Percentiles rank a stretch among this genome's conserved stretches.
These are phyloP conservation scores for Talaromyces sp. DNA, from an alignment of 2,329 filamentous ascomycete genomes.

Conservation along the genomic window DNA sequence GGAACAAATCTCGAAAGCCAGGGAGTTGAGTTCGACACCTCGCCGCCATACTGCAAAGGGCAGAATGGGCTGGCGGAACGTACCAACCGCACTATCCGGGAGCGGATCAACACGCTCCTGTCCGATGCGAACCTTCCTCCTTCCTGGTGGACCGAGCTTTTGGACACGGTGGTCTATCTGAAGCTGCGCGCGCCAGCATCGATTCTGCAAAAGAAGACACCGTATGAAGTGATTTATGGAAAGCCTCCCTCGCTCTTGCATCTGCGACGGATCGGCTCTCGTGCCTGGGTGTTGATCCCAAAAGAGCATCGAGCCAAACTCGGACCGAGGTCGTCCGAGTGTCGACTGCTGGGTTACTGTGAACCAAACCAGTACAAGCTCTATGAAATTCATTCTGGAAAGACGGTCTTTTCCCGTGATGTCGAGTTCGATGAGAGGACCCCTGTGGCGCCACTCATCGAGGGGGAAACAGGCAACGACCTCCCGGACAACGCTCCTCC, in stretches of 20 bases:
- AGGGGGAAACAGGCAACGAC: slow-evolving; percentile 6
- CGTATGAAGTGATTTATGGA: not conserved
- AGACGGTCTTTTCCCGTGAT: slow-evolving; percentile 3
- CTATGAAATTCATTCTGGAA: slow-evolving; percentile 3
- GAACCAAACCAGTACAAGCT: slow-evolving; percentile 4
- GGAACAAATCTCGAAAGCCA: not conserved
- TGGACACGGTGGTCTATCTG: slow-evolving; percentile 1
- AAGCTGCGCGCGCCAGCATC: not conserved
- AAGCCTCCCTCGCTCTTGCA: not conserved
- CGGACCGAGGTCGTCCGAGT: slow-evolving; percentile 2
- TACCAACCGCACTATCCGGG: slow-evolving; percentile 6
- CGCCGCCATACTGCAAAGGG: slow-evolving; percentile 3
- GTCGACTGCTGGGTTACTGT: slow-evolving; percentile 1
- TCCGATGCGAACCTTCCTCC: not conserved
- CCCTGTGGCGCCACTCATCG: slow-evolving; percentile 3
- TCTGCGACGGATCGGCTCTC: slow-evolving; percentile 2
- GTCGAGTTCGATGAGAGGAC: slow-evolving; percentile 4
- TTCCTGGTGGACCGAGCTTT: slow-evolving; percentile 1
- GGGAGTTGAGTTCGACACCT: slow-evolving; percentile 1
- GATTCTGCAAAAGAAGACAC: not conserved
- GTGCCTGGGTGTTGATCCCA: not conserved
- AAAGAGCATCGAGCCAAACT: slow-evolving; percentile 3
- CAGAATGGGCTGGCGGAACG: slow-evolving; percentile 4
- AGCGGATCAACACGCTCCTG: slow-evolving; percentile 3
- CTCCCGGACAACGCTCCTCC: slow-evolving; percentile 5